Conservation (phyloP, 768 basidiomycete species). For the Mrakia gelida region DNA sequence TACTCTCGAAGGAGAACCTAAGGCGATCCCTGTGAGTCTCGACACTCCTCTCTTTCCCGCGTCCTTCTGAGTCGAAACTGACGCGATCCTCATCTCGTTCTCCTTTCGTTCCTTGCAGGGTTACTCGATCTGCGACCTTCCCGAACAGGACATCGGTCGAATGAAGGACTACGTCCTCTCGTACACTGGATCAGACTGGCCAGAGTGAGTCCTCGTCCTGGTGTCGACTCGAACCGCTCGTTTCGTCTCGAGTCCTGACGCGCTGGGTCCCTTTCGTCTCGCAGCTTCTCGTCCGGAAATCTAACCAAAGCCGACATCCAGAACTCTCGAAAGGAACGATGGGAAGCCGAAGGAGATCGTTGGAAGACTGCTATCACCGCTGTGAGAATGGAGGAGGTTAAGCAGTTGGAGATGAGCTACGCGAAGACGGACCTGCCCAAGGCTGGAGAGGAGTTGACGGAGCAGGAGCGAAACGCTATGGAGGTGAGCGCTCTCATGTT, state of each 20-base stretch:
- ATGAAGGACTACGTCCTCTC: conserved; percentile 1
- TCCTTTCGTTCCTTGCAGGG: background rate
- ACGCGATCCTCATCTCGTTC: background rate
- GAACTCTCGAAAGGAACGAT: background rate
- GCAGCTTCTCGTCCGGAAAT: background rate
- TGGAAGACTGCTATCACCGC: background rate
- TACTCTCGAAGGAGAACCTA: background rate
- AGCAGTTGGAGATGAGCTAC: background rate
- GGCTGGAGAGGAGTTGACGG: background rate
- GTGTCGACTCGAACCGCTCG: too few relatives aligned
- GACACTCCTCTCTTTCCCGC: background rate
- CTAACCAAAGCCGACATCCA: conserved; percentile 3
- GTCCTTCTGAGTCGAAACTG: background rate
- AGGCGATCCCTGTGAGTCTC: background rate
- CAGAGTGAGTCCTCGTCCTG: background rate
- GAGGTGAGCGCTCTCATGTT: background rate
- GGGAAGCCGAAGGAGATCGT: background rate
- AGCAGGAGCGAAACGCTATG: background rate
- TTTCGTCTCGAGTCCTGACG: background rate
- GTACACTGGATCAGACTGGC: background rate
- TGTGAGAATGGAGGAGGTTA: background rate
- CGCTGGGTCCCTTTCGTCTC: background rate
- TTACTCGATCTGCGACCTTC: conserved; percentile 10
- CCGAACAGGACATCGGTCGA: background rate
- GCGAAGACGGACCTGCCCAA: background rate